Evolutionary conservation across 2,329 filamentous ascomycete genomes (phyloP).

Genomic region (Aquanectria penicillioides): DNA sequence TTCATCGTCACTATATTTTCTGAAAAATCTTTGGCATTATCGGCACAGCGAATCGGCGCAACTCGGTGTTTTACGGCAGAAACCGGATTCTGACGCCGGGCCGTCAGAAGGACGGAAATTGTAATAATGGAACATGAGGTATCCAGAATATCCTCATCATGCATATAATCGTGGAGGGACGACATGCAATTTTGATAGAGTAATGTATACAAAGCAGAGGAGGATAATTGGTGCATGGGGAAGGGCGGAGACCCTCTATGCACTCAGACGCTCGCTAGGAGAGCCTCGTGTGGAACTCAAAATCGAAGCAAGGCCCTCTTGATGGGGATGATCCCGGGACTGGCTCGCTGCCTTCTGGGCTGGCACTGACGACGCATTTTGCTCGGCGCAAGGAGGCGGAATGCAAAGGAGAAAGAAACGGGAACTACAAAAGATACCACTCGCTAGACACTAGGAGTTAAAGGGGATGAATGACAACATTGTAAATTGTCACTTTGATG

Average conservation of each 20-base stretch:
- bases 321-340: constrained; percentile 30
- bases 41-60: constrained; percentile 54
- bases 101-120: constrained; percentile 39
- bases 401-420: constrained; percentile 29
- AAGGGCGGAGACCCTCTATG: too few relatives aligned
- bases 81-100: constrained; percentile 41
- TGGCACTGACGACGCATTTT: constrained; percentile 34
- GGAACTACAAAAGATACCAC: constrained; percentile 51
- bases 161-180: constrained; percentile 44
- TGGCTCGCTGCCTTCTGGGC: constrained; percentile 27
- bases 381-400: constrained; percentile 34
- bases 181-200: constrained; percentile 47
- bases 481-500: constrained; percentile 28
- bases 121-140: constrained; percentile 41
- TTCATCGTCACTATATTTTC: constrained; percentile 44
- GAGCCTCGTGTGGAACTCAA: constrained; percentile 36
- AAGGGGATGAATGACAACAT: constrained; percentile 37
- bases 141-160: constrained; percentile 34
- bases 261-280: constrained; percentile 47
- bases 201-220: constrained; percentile 53
- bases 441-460: constrained; percentile 50
- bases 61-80: constrained; percentile 44
- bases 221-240: too few relatives aligned
- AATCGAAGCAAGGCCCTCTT: constrained; percentile 30
- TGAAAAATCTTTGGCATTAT: constrained; percentile 52